Evolutionary conservation across 306 rosid genomes (phyloP), one percentile per base, ranked within the genome.

Genomic region (Vigna hirtella): DNA sequence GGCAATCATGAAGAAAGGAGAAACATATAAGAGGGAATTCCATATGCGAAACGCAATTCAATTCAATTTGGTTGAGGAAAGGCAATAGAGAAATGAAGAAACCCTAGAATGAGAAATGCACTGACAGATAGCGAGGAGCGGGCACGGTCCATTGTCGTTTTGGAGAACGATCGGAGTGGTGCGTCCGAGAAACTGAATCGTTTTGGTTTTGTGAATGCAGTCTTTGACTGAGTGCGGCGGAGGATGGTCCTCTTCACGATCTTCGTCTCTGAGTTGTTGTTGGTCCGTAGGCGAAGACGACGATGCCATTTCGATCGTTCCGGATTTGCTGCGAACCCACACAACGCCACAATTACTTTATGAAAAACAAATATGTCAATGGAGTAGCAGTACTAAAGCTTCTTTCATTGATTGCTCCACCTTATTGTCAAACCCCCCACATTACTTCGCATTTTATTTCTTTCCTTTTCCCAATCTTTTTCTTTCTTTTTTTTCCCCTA

Each of bases 141-240:
- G 99, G 50, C 99, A 96, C 28, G 99, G 99, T 76, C 99, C 99
- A 88, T 96, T 96, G 84, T 96, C 99, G 84, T 96, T 96, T 73
- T 96, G 99, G 57, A 96, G 94, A 38, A 96, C 86, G 87, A 96
- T 87, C 17, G 99, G 99, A 38, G 90, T 85, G 28, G 96, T 85
- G 70, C 99, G 98, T 12, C 98, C 98, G 0, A 96, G 87, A 78
- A 96, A 96, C 66, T 93, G 94, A 83, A 96, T 85, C 70, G 89
- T 71, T 81, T 96, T 96, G 74, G 99, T 93, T 80, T 87, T 96
- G 89, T 96, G 86, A 16, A 90, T 24, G 70, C 85, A 91, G 66
- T 93, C 98, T 43, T 91, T 88, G 68, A 81, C 90, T 49, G 79
- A 3, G 14, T 24, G 28, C 32, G 70, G 74, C 10, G 51, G 80